Percentiles rank a stretch among this genome's conserved stretches.
Evolutionary conservation across 2,329 filamentous ascomycete genomes (phyloP).

Genomic region (Allantophomopsis cytisporea): DNA sequence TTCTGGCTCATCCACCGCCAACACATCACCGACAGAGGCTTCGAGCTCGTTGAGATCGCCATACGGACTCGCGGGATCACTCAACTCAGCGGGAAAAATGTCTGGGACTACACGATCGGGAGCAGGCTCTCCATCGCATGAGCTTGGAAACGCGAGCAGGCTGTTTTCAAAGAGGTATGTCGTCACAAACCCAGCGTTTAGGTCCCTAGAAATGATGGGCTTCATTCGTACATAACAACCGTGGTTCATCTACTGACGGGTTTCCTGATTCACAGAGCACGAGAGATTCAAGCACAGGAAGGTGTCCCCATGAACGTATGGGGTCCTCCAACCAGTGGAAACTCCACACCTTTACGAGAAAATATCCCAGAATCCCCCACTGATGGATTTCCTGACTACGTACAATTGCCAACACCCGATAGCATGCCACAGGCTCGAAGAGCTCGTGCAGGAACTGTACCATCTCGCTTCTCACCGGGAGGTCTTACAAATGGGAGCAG

Average conservation of each 20-base stretch:
- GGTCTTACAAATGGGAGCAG: constrained; percentile 40
- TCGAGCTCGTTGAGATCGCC: constrained; percentile 56
- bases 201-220: too few relatives aligned
- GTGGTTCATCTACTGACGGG: too few relatives aligned
- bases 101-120: constrained; percentile 56
- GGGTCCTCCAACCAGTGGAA: constrained; percentile 92
- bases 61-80: constrained; percentile 52
- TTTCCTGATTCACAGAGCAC: constrained; percentile 43
- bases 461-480: constrained; percentile 79
- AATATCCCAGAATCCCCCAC: constrained; percentile 95
- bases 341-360: constrained; percentile 90
- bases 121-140: constrained; percentile 92
- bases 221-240: too few relatives aligned
- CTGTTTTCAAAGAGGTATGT: constrained; percentile 87
- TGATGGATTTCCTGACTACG: constrained; percentile 88
- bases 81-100: constrained; percentile 47
- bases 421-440: constrained; percentile 58
- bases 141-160: constrained; percentile 56
- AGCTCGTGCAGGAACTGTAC: constrained; percentile 87
- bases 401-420: constrained; percentile 54
- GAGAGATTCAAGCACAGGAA: constrained; percentile 96
- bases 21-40: constrained; percentile 68
- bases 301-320: constrained; percentile 67
- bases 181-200: not conserved
- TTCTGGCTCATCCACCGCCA: constrained; percentile 68